These are phyloP conservation scores for Otatea glauca DNA, from an alignment of 176 grass and related monocot species.

Conservation along the genomic window DNA sequence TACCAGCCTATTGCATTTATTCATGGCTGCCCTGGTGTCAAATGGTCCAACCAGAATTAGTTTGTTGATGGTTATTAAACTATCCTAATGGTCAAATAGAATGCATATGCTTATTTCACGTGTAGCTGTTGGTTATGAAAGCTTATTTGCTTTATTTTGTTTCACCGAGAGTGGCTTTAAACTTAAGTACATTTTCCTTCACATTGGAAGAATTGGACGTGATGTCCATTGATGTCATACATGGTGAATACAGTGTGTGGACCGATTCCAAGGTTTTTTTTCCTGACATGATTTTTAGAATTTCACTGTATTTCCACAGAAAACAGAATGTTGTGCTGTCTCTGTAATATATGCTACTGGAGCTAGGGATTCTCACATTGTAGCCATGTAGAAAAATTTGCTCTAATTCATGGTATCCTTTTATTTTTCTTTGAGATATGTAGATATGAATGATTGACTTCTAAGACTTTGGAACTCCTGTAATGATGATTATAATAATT, in stretches of 20 bases:
- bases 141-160: background rate
- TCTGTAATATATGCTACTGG: background rate
- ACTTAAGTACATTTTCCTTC: background rate
- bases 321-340: background rate
- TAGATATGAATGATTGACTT: background rate
- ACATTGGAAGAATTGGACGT: background rate
- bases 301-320: background rate
- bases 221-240: background rate
- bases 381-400: background rate
- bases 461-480: background rate
- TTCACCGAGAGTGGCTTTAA: background rate
- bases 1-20: conserved; percentile 44
- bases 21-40: conserved; percentile 43
- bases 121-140: background rate
- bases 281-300: background rate
- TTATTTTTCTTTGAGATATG: background rate
- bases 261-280: background rate
- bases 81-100: background rate
- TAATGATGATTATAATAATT: background rate
- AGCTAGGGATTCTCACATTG: background rate
- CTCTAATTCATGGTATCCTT: background rate
- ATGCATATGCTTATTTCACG: background rate
- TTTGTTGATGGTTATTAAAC: background rate
- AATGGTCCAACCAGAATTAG: conserved; percentile 41
- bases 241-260: background rate